Conservation (phyloP, 2,329 filamentous ascomycete species). For the Daldinia eschscholtzii region DNA sequence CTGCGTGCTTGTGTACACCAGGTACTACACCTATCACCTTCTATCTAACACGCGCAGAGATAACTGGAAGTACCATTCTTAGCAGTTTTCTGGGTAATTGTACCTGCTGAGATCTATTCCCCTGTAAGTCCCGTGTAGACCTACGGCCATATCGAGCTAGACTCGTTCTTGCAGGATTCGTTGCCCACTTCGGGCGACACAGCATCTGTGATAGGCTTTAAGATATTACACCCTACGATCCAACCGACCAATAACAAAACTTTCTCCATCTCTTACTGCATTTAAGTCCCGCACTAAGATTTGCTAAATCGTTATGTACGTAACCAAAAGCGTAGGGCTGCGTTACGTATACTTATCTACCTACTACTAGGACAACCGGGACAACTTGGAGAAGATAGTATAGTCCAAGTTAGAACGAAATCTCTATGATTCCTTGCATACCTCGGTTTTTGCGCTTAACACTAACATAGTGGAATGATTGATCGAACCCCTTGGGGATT, state of each 20-base stretch:
- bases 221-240: slow-evolving; percentile 2
- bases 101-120: slow-evolving; percentile 25
- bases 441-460: slow-evolving; percentile 33
- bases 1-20: not conserved
- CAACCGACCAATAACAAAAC: slow-evolving; percentile 24
- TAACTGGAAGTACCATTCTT: slow-evolving; percentile 15
- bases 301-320: slow-evolving; percentile 27
- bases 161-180: slow-evolving; percentile 30
- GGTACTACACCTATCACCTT: not conserved
- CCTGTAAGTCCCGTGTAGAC: slow-evolving; percentile 26
- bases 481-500: not conserved
- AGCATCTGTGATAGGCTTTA: slow-evolving; percentile 37
- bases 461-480: not conserved
- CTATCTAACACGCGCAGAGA: not conserved
- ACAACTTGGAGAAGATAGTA: slow-evolving; percentile 10
- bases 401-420: slow-evolving; percentile 2
- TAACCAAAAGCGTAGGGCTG: slow-evolving; percentile 43
- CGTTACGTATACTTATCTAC: slow-evolving; percentile 21
- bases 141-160: slow-evolving; percentile 25
- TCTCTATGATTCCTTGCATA: slow-evolving; percentile 10
- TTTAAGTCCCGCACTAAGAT: slow-evolving; percentile 22
- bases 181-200: slow-evolving; percentile 38
- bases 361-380: slow-evolving; percentile 23
- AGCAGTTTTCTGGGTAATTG: slow-evolving; percentile 17
- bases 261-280: slow-evolving; percentile 18